These are phyloP conservation scores for Dothistroma pini DNA, from an alignment of 2,329 filamentous ascomycete species.

Conservation along the genomic window DNA sequence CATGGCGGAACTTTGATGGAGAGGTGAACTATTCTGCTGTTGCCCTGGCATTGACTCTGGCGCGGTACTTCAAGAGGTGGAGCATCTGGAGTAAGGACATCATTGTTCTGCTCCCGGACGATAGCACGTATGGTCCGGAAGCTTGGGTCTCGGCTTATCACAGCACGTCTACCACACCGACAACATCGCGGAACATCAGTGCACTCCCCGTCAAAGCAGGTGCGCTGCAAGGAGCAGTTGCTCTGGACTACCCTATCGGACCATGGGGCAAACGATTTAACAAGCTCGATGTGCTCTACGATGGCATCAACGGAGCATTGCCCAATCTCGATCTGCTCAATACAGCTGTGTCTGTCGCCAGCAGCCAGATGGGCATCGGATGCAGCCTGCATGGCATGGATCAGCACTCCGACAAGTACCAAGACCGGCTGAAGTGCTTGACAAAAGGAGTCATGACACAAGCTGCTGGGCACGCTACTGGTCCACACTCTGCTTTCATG, in stretches of 20 bases:
- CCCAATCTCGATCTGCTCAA: conserved; percentile 97
- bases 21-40: conserved; percentile 83
- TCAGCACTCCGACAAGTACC: conserved; percentile 70
- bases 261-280: conserved; percentile 76
- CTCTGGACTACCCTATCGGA: conserved; percentile 77
- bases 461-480: conserved; percentile 81
- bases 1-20: conserved; percentile 78
- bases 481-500: conserved; percentile 92
- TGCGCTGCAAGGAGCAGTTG: conserved; percentile 85
- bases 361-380: conserved; percentile 86
- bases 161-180: conserved; percentile 70
- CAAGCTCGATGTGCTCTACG: conserved; percentile 85
- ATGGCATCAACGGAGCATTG: conserved; percentile 91
- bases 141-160: conserved; percentile 99
- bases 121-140: conserved; percentile 85
- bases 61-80: conserved; percentile 96
- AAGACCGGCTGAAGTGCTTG: conserved; percentile 80
- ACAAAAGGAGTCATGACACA: conserved; percentile 90
- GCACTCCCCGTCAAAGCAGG: conserved; percentile 86
- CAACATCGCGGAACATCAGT: conserved; percentile 52
- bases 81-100: conserved; percentile 99
- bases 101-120: conserved; percentile 81
- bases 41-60: conserved; percentile 77
- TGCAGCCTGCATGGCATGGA: conserved; percentile 83
- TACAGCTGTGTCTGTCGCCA: conserved; percentile 81